Evolutionary conservation across 1,284 basidiomycete genomes (phyloP).

Genomic region (Xerocomus amazonicus): DNA sequence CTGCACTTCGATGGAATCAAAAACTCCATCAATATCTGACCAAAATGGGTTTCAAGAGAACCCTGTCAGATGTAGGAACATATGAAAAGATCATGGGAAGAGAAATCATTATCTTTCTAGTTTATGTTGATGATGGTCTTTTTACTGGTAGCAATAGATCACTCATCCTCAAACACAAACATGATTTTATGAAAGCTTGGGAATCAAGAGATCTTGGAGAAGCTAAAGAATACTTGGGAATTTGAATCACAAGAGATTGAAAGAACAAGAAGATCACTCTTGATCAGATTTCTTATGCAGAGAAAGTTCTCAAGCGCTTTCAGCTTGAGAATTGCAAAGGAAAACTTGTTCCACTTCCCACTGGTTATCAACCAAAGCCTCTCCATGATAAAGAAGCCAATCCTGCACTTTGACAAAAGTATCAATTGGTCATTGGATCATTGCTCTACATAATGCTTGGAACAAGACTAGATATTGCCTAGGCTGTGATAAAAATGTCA

Average conservation of each 20-base stretch:
- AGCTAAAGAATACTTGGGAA: neutral
- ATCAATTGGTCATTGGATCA: neutral
- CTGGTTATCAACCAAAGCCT: neutral
- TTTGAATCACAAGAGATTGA: neutral
- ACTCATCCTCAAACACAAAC: neutral
- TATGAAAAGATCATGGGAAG: neutral
- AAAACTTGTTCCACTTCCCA: neutral
- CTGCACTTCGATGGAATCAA: neutral
- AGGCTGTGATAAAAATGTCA: neutral
- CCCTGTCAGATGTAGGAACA: neutral
- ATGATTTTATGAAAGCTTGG: neutral
- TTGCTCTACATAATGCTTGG: conserved; percentile 1
- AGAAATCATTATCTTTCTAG: neutral
- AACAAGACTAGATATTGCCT: neutral
- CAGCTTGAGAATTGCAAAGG: neutral
- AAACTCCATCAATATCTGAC: neutral
- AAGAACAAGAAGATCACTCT: neutral
- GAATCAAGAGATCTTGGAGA: neutral
- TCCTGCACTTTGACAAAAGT: neutral
- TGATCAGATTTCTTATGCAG: neutral
- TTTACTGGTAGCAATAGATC: neutral
- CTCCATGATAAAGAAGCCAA: neutral
- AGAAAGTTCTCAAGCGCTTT: neutral
- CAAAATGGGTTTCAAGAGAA: neutral
- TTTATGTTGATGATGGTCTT: neutral